A percentile compares a stretch with the other conserved stretches of the same genome.
These are phyloP conservation scores for Kandelia obovata DNA, from an alignment of 345 rosid species.

Conservation along the genomic window DNA sequence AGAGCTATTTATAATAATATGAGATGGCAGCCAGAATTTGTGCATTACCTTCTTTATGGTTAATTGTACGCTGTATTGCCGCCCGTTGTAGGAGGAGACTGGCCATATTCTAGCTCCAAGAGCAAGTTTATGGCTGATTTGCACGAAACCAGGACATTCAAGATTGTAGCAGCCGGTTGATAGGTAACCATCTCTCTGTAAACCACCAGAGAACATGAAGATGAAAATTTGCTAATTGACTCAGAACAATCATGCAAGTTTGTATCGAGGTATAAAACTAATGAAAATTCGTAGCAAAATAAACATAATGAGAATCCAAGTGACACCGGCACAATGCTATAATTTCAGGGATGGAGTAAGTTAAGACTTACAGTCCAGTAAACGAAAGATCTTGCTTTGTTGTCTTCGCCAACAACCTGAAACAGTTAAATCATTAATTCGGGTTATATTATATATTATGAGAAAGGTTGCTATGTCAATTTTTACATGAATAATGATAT, in stretches of 20 bases:
- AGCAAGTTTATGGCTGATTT: background rate
- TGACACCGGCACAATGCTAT: too few relatives aligned
- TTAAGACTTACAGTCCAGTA: background rate
- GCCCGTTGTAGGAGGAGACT: background rate
- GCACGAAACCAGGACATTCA: slow-evolving; percentile 18
- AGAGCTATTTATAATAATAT: too few relatives aligned
- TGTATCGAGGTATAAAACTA: too few relatives aligned
- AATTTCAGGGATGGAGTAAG: background rate
- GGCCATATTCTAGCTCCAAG: background rate
- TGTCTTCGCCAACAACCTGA: background rate
- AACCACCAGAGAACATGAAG: background rate
- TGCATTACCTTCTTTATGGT: background rate
- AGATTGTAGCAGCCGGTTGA: slow-evolving; percentile 11
- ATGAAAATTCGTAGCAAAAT: too few relatives aligned
- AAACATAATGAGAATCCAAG: too few relatives aligned
- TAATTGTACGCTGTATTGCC: background rate
- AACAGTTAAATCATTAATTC: background rate
- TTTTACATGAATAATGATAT: too few relatives aligned
- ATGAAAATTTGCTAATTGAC: background rate
- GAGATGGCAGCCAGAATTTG: background rate
- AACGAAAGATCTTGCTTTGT: background rate
- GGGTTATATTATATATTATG: too few relatives aligned
- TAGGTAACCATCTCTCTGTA: background rate
- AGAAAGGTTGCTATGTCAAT: too few relatives aligned
- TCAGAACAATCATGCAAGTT: too few relatives aligned